Base-by-base conservation (phyloP, 2,329 filamentous ascomycete species). In the Epichloe sylvatica region DNA sequence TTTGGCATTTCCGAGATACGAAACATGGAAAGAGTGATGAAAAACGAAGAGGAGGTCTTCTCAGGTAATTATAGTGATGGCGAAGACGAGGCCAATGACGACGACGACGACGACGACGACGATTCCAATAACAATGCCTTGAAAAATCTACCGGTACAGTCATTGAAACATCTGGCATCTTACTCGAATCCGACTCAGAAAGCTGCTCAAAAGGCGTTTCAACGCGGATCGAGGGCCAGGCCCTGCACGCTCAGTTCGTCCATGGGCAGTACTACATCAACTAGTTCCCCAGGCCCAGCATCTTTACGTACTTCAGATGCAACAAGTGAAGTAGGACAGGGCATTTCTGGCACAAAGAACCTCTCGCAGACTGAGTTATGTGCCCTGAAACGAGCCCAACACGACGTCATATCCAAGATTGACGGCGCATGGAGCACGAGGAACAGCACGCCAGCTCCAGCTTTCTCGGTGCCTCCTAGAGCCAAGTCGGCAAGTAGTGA, bases 111-210 rank as follows among this genome's bases (percentile, higher is more conserved):
- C 21, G 54, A 60, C 37, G 62, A 62, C 6, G 59, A 57, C 30
- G 61, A 64, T 9, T 52, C 55, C 33, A 52, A 52, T 6, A 59
- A 59, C 48, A 60, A 64, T 19, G 58, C 64, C 1, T 58, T 70
- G 46, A 61, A 65, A 51, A 69, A 62, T 43, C 64, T 69, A 53
- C 63, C 66, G 12, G 67, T 72, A 56, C 75, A 76, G 56, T 71
- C 68, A 33, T 65, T 78, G 21, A 70, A 71, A 38, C 78, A 73
- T 54, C 59, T 78, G 54, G 75, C 75, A 15, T 78, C 75, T 1
- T 78, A 77, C 54, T 66, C 70, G 4, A 79, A 79, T 54, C 75
- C 74, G 7, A 71, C 67, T 58, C 76, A 77, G 59, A 71, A 72
- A 60, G 64, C 62, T 40, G 76, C 76, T 51, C 73, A 72, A 61